Conservation (phyloP, 2,329 filamentous ascomycete species). For the Alternaria burnsii region DNA sequence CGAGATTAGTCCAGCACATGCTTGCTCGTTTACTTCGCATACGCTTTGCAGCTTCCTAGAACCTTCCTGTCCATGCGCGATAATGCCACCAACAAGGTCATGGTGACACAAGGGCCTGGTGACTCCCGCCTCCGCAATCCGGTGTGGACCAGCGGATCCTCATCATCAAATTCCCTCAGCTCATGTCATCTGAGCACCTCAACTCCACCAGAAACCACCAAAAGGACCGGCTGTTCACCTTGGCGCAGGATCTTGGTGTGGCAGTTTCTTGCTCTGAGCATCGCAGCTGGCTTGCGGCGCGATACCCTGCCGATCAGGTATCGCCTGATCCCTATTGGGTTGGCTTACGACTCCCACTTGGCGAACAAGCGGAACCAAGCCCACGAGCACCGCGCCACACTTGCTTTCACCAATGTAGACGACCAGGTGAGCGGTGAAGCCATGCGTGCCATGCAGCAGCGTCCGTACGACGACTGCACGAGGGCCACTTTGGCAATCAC, state of each 20-base stretch:
- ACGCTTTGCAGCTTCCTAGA: background rate
- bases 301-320: background rate
- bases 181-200: conserved; percentile 1
- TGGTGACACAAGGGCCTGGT: background rate
- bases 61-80: background rate
- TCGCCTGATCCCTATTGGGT: conserved; percentile 3
- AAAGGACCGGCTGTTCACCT: conserved; percentile 1
- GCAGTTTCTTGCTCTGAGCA: background rate
- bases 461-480: background rate
- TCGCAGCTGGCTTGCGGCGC: background rate
- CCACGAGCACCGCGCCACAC: background rate
- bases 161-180: conserved; percentile 1
- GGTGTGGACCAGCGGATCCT: background rate
- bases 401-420: background rate
- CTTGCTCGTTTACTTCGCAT: background rate
- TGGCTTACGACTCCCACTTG: background rate
- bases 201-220: background rate
- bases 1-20: background rate
- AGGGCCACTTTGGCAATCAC: background rate
- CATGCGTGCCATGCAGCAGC: conserved; percentile 1
- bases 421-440: background rate
- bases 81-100: background rate
- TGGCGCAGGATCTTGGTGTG: background rate
- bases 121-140: conserved; percentile 2
- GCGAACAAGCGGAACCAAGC: conserved; percentile 1